These are phyloP conservation scores for Gloeopeniophorella convolvens DNA, from an alignment of 768 basidiomycete species.

Conservation along the genomic window DNA sequence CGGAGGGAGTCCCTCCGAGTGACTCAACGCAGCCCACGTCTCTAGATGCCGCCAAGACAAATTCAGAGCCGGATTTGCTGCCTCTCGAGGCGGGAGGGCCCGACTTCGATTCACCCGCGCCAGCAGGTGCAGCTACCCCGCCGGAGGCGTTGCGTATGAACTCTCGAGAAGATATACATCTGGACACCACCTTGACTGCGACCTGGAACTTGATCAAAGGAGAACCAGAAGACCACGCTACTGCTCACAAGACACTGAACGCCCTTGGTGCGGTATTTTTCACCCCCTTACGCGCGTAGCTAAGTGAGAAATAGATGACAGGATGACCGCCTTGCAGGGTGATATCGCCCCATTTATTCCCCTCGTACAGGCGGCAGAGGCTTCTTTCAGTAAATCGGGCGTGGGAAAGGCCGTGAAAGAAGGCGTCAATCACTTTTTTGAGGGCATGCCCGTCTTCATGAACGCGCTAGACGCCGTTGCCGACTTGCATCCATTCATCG, in stretches of 20 bases:
- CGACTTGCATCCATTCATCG: constrained; percentile 26
- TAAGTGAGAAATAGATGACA: too few relatives aligned
- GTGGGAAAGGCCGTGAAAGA: constrained; percentile 13
- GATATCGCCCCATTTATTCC: neutral
- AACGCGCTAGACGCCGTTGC: constrained; percentile 27
- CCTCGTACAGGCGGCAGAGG: neutral
- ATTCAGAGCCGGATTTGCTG: too few relatives aligned
- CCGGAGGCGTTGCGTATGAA: too few relatives aligned
- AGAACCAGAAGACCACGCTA: neutral
- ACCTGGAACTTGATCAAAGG: neutral
- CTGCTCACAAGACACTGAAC: neutral
- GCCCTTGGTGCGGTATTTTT: neutral
- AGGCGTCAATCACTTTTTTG: constrained; percentile 22
- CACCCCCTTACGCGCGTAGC: too few relatives aligned
- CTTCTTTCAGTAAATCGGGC: neutral
- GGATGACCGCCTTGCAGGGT: neutral
- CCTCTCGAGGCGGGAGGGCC: too few relatives aligned
- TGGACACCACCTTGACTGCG: too few relatives aligned
- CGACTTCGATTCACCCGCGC: too few relatives aligned
- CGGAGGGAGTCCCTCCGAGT: too few relatives aligned
- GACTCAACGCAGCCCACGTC: too few relatives aligned
- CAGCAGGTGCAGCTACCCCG: too few relatives aligned
- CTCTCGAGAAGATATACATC: neutral
- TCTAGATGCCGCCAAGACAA: too few relatives aligned
- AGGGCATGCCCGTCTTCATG: constrained; percentile 25